Base-by-base conservation (phyloP, 805 yeast species). In the Wickerhamomyces silvicola region DNA sequence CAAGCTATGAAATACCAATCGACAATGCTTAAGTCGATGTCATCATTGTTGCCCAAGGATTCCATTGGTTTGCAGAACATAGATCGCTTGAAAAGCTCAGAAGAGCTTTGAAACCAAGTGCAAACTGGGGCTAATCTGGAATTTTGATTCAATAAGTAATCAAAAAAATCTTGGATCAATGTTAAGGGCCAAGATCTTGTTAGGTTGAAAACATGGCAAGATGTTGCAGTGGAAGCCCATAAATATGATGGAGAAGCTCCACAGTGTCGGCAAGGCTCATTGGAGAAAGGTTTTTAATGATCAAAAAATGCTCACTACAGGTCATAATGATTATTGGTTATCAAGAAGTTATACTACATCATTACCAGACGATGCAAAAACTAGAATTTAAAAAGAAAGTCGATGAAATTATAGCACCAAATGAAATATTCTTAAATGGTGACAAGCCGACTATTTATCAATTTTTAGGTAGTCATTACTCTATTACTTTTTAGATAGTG, bases 41-140 rank as follows among this genome's bases (percentile, higher is more conserved):
- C 0, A 55, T 77, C 2, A 56, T 74, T 8, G 53, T 70, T 8
- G 81, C 82, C 0, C 82, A 77, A 43, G 83, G 74, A 0, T 77
- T 70, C 48, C 83, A 77, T 41, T 77, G 83, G 83, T 77, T 77
- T 52, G 64, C 73, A n/a, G 75, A 72, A 42, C 27, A 38, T 3
- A 59, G 56, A 7, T 57, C 78, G 1, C 44, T 77, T 21, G 50
- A 56, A 33, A 83, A 77, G 46, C 47, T 77, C 15, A 38, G 54
- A 26, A 55, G 83, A 12, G 72, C 76, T 0, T 57, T 77, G 43
- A 69, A 67, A 38, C 64, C 68, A 2, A 50, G 47, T 7, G 81
- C 0, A 58, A 55, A 27, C 54, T 77, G 10, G 81, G 76, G 0
- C 46, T 74, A 16, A 64, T 77, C 33, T 77, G 83, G 83, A 77